Conservation (phyloP, 192 early-diverging fungal genomes). For the Umbelopsis isabellina region DNA sequence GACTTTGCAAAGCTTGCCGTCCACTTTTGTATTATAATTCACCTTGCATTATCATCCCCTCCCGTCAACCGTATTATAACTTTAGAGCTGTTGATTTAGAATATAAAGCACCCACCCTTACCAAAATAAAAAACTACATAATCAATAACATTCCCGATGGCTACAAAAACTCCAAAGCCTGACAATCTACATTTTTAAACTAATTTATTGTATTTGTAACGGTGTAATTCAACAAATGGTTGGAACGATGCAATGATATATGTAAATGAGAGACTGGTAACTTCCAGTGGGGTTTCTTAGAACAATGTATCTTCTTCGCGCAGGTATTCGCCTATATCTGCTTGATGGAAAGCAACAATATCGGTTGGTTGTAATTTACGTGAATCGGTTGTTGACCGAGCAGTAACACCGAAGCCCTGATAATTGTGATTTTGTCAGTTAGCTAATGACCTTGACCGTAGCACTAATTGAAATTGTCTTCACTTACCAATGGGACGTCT, state of each 20-base stretch:
- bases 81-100: no score
- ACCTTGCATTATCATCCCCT: constrained; percentile 5
- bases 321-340: constrained; percentile 97
- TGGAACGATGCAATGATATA: constrained; percentile 19
- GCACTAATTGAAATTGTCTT: background rate
- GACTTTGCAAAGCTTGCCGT: background rate
- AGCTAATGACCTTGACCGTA: background rate
- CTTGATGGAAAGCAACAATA: constrained; percentile 95
- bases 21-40: constrained; percentile 7
- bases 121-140: no score
- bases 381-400: constrained; percentile 88
- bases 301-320: constrained; percentile 79
- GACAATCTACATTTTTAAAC: background rate
- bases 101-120: no score
- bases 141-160: no score
- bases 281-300: constrained; percentile 35
- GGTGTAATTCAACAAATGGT: constrained; percentile 19
- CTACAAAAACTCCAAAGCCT: no score
- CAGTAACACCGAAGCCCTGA: constrained; percentile 94
- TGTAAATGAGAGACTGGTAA: background rate
- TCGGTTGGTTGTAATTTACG: constrained; percentile 94
- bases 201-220: background rate
- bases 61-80: background rate
- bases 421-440: constrained; percentile 4
- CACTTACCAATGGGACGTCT: constrained; percentile 80